Evolutionary conservation across 495 filamentous ascomycete genomes (phyloP), one percentile per base, ranked within the genome.

Genomic region (Tuber indicum): DNA sequence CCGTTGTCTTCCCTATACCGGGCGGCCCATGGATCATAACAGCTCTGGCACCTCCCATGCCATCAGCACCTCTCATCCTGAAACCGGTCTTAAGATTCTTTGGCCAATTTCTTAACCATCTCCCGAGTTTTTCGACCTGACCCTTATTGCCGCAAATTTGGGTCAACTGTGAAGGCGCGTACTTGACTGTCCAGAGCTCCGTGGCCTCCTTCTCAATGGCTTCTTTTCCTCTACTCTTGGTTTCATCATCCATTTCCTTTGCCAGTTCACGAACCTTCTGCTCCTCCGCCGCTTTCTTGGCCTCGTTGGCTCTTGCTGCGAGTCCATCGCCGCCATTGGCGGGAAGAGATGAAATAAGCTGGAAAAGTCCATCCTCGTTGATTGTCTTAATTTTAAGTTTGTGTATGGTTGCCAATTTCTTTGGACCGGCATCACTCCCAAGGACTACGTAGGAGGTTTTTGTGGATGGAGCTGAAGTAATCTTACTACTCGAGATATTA

Each of bases 131-230:
- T 81, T 98, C 96, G 5, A 99, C 95, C 49, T 90, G 88, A 23
- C 85, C 87, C 83, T 98, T 99, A 85, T 99, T 99, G 76, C 96
- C 96, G 83, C 95, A 98, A 72, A 99, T 97, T 84, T 98, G 94
- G 74, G 84, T 91, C 52, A 93, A 87, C 52, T 90, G 87, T 0
- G 91, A 92, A 6, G 96, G 96, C 0, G 96, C 95, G 85, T 99
- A 98, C 82, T 98, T 98, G 43, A 91, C 91, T 10, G 96, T 98
- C 96, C 96, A 98, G 9, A 99, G 87, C 70, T 93, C 90, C 76
- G 88, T 89, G 73, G 91, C 88, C 26, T 88, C 85, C 26, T 84
- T 86, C 58, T 79, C 58, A n/a, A 41, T 78, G 19, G 72, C 78
- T 58, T 74, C 81, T 69, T 83, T 83, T 8, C 81, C 81, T 71